These are phyloP conservation scores for Saccharomyces uvarum DNA, from an alignment of 1,139 yeast genomes.

Conservation along the genomic window DNA sequence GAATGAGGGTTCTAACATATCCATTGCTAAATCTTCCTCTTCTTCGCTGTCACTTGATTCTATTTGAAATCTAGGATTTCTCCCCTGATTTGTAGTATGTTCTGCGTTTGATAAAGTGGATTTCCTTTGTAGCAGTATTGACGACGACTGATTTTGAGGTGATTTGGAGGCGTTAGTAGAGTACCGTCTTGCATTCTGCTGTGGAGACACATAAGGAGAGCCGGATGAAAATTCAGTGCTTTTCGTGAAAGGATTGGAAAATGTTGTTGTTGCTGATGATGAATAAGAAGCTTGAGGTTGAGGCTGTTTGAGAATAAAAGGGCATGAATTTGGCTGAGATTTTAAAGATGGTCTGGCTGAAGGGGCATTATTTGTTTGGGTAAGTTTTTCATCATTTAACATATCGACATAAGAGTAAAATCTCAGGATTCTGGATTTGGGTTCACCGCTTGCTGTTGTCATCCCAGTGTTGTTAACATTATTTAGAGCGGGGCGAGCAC, in stretches of 20 bases:
- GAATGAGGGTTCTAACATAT: neutral
- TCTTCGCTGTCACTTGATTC: slow-evolving; percentile 4
- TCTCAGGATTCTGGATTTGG: slow-evolving; percentile 33
- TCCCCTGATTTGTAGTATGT: neutral
- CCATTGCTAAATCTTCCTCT: slow-evolving; percentile 7
- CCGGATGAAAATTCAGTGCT: slow-evolving; percentile 9
- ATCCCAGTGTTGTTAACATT: slow-evolving; percentile 3
- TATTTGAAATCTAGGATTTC: neutral
- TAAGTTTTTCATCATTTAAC: slow-evolving; percentile 52
- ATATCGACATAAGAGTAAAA: slow-evolving; percentile 78
- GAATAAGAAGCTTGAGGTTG: slow-evolving; percentile 8
- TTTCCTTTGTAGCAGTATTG: neutral
- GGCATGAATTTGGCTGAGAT: neutral
- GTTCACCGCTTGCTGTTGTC: slow-evolving; percentile 7
- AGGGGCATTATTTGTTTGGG: slow-evolving; percentile 32
- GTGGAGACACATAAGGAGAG: slow-evolving; percentile 8
- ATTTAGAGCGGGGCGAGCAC: neutral
- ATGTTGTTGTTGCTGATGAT: slow-evolving; percentile 11
- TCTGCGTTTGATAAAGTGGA: neutral
- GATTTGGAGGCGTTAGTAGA: slow-evolving; percentile 8
- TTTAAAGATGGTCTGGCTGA: slow-evolving; percentile 43
- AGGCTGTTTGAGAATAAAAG: slow-evolving; percentile 10
- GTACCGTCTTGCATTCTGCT: slow-evolving; percentile 4
- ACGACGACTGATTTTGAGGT: neutral
- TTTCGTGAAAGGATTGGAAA: slow-evolving; percentile 18